These are phyloP conservation scores for Aspergillus diversus DNA, from an alignment of 495 filamentous ascomycete species.

Conservation along the genomic window DNA sequence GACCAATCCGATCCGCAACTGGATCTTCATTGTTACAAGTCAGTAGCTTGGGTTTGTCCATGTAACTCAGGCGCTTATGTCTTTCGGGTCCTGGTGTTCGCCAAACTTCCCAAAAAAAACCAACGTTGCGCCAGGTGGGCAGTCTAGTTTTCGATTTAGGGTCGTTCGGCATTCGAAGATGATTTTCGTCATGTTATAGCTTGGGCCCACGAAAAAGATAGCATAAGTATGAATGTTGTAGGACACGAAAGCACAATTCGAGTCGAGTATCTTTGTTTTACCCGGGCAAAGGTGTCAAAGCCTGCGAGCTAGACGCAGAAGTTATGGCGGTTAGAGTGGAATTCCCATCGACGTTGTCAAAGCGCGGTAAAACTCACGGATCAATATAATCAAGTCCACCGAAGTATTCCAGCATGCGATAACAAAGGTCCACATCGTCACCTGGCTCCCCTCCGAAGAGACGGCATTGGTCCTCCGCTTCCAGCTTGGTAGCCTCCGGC, in stretches of 20 bases:
- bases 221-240: neutral
- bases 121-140: constrained; percentile 5
- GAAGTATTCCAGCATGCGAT: constrained; percentile 54
- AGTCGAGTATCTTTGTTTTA: constrained; percentile 13
- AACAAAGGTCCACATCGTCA: constrained; percentile 49
- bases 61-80: constrained; percentile 38
- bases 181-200: neutral
- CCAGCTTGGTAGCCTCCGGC: constrained; percentile 31
- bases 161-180: neutral
- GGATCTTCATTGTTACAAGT: constrained; percentile 56
- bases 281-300: constrained; percentile 24
- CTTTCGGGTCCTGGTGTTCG: constrained; percentile 8
- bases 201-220: neutral
- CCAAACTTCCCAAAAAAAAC: constrained; percentile 4
- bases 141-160: neutral
- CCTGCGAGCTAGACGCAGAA: constrained; percentile 20
- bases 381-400: constrained; percentile 54
- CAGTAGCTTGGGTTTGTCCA: constrained; percentile 39
- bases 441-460: constrained; percentile 53
- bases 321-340: constrained; percentile 5
- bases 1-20: constrained; percentile 48
- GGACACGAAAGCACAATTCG: neutral
- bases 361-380: constrained; percentile 36
- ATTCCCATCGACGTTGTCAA: neutral
- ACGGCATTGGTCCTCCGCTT: constrained; percentile 42